Base-by-base conservation (phyloP, 257 asterid species). In the Nicotiana sylvestris region DNA sequence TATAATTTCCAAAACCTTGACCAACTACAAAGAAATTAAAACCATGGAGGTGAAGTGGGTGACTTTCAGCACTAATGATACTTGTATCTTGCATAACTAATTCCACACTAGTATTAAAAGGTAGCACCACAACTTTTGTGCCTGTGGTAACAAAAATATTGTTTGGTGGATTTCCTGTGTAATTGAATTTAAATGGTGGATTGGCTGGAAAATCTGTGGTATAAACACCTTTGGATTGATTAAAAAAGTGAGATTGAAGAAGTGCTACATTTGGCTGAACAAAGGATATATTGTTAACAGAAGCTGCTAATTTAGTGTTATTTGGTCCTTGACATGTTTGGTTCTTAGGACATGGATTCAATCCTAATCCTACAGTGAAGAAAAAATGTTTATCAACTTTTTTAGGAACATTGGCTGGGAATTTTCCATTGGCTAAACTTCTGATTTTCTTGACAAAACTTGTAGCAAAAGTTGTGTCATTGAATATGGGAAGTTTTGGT, bases 21-120 rank as follows among this genome's bases (percentile, higher is more conserved):
- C 94, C 97, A 53, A 92, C 57, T 0, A 92, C 83, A 43, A 89
- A 92, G 90, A 92, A 92, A 67, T 92, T 91, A 85, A 83, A 92
- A 55, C 95, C 97, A 43, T 92, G 97, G 61, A 91, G 90, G 53
- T 92, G 97, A 25, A 92, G 83, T 17, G 94, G 97, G 81, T 92
- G 97, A 82, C 90, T 85, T 82, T 92, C 94, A 1, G 92, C 91
- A 0, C 88, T 87, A 3, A 92, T 77, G 46, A 91, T 88, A 87
- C 93, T 91, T 8, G 95, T 91, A 21, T 91, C 97, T 85, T 92
- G 97, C 87, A 92, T 3, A 15, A 92, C 88, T 80, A 92, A 81
- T 83, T 92, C 93, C 77, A 90, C 93, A 32, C 84, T 82, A 5
- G 94, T 61, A 74, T 88, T 90, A 35, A 82, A 91, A 2, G 88